These are phyloP conservation scores for Scalesia atractyloides DNA, from an alignment of 129 eudicot species.

Conservation along the genomic window DNA sequence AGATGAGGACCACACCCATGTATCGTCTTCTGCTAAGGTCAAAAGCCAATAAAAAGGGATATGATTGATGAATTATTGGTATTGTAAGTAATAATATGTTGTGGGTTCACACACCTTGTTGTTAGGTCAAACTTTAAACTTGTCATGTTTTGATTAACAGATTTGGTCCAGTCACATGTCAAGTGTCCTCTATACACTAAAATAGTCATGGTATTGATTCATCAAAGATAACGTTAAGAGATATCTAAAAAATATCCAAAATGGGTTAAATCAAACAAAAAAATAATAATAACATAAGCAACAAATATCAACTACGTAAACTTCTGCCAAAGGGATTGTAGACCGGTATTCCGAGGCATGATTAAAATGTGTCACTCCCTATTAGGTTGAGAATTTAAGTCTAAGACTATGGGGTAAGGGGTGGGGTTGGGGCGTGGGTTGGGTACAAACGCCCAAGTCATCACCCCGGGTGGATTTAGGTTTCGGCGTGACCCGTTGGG, in stretches of 20 bases:
- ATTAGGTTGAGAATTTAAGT: no score
- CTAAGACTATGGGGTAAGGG: no score
- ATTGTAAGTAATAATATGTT: background rate
- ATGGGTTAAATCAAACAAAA: background rate
- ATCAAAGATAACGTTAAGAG: background rate
- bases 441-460: no score
- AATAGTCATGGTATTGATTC: background rate
- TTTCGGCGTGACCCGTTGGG: no score
- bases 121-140: conserved; percentile 3
- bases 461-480: no score
- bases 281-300: background rate
- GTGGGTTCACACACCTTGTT: background rate
- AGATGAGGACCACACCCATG: background rate
- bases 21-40: background rate
- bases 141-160: background rate
- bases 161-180: background rate
- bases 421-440: no score
- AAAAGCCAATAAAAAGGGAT: background rate
- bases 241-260: background rate
- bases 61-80: background rate
- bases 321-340: background rate
- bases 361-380: no score
- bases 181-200: background rate
- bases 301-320: background rate
- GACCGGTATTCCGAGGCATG: no score